Base-by-base conservation (phyloP, 164 flowering plant genomes). In the Nymphaea thermarum region DNA sequence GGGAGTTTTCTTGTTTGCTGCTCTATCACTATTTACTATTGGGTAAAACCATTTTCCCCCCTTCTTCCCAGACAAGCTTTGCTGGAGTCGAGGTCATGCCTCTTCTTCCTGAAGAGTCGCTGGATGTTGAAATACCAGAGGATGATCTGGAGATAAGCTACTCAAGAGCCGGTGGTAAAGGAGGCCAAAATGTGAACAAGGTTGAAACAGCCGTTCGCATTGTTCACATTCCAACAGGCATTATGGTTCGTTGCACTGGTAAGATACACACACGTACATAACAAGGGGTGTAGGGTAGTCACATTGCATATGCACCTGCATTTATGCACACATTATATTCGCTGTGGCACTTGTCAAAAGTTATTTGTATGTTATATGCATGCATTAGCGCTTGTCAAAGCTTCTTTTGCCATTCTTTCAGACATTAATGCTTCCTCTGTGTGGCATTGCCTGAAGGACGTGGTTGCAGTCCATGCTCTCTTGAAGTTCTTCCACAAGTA, bases 71-170 rank as follows among this genome's bases (percentile, higher is more conserved):
- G 99, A 95, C 99, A 43, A 94, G 98, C 75, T 94, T 94, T 80
- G 84, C 96, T 75, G 98, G 99, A 43, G 86, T 91, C 60, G 99
- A 94, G 78, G 85, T 91, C 69, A 94, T 94, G 98, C 99, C 99
- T 71, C 90, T 90, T 79, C 91, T 94, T 77, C 96, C 94, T 36
- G 98, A 94, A 69, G 96, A 87, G 63, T 90, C 98, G 0, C 5
- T 85, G 74, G 70, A 82, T 64, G 89, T 95, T 65, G 96, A 92
- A 70, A 84, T 95, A 71, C 99, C 97, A 2, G 97, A 95, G 62
- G 98, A 91, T 76, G 99, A 95, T 78, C 85, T 95, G 72, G 96
- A 95, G 43, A 83, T 88, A 51, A 88, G 81, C 72, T 84, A 82
- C 72, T 77, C 96, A 53, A 85, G 99, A 78, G 93, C 97, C 62